Base-by-base conservation (phyloP, 2,329 filamentous ascomycete species). In the Didymosphaeria variabile region DNA sequence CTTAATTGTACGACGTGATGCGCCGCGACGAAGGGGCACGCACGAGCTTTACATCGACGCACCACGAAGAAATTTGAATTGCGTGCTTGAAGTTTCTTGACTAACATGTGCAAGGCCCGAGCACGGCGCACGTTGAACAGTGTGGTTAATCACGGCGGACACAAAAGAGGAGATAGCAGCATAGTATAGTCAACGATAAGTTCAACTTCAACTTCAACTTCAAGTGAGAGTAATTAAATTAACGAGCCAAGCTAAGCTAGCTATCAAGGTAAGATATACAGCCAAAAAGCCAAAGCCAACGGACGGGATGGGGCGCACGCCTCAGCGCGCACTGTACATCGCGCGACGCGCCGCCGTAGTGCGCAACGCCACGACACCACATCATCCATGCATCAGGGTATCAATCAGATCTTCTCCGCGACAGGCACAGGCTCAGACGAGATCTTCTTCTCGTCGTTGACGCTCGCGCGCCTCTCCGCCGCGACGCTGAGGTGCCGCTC, bases 401-500 rank as follows among this genome's bases (percentile, higher is more conserved):
- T 38, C 52, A 45, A 36, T 31, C 47, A 55, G 42, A 55, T 46
- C 53, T 55, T 55, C 42, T 55, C 53, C 5, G 40, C 19, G 9
- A 26, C 13, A 10, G 26, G 26, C 26, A 29, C 26, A 6, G 38
- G 45, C 34, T 42, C 53, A 1, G 40, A 3, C 38, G 53, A 9
- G 9, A 36, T 31, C 31, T 42, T 58, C 62, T 70, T 70, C 64
- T 70, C 67, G 5, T 64, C 50, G 23, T 60, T 42, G 19, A 56
- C 23, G 55, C 60, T 65, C n/a, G 61, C 58, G 44, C 63, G 64
- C 38, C 57, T 61, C 57, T 66, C 67, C 19, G 52, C 40, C n/a
- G 60, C 63, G 29, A 67, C 56, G 50, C 69, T 72, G 38, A 61
- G 53, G 32, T 67, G 68, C 51, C 65, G 60, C 68, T 78, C 75